A percentile compares a stretch with the other conserved stretches of the same genome.
Conservation (phyloP, 2,329 filamentous ascomycete genomes). For the Phaeosphaeriaceae sp. region DNA sequence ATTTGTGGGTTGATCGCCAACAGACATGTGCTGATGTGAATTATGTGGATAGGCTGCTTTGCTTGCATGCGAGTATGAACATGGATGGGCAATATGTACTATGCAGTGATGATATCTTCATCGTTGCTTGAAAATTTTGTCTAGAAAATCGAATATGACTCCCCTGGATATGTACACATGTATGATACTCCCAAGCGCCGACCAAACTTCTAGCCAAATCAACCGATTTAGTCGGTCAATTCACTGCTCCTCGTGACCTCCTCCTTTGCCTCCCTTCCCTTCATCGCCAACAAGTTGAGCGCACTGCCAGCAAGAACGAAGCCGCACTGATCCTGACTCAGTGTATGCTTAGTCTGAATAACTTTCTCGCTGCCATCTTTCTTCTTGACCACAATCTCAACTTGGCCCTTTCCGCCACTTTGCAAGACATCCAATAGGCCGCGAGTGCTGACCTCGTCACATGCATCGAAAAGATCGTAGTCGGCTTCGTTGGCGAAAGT, state of each 20-base stretch:
- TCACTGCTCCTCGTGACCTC: slow-evolving; percentile 47
- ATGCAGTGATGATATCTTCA: not conserved
- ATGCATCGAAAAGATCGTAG: slow-evolving; percentile 82
- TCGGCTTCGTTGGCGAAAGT: slow-evolving; percentile 89
- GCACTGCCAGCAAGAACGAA: slow-evolving; percentile 96
- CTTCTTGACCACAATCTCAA: slow-evolving; percentile 65
- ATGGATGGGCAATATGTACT: too few relatives aligned
- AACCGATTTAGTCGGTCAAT: slow-evolving; percentile 43
- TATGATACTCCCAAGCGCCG: not conserved
- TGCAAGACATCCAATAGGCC: slow-evolving; percentile 83
- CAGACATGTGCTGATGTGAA: too few relatives aligned
- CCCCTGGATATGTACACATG: not conserved
- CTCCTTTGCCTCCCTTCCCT: slow-evolving; percentile 52
- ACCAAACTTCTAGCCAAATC: not conserved
- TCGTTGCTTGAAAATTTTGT: not conserved
- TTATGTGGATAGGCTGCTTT: too few relatives aligned
- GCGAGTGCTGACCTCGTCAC: slow-evolving; percentile 82
- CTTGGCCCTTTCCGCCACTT: slow-evolving; percentile 78
- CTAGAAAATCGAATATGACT: not conserved
- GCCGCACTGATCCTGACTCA: slow-evolving; percentile 87
- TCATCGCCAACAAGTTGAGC: slow-evolving; percentile 82
- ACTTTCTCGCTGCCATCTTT: slow-evolving; percentile 68
- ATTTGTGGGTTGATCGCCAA: not conserved
- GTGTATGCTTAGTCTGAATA: slow-evolving; percentile 83
- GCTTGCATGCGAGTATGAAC: too few relatives aligned